These are phyloP conservation scores for Fusarium verticillioides DNA, from an alignment of 2,329 filamentous ascomycete species.

Conservation along the genomic window DNA sequence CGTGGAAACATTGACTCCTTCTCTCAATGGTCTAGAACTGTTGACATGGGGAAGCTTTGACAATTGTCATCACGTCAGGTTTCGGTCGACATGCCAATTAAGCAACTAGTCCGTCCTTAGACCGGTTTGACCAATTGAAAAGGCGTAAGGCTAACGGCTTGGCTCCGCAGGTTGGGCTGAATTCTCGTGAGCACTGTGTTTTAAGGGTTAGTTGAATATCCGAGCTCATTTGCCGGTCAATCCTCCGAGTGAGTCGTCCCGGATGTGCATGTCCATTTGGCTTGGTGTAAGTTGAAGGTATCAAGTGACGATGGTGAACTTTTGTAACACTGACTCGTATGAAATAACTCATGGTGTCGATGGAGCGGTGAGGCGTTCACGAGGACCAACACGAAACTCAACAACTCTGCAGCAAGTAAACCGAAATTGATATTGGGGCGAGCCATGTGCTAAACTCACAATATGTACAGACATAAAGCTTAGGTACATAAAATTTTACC, in stretches of 20 bases:
- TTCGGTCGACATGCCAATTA: background rate
- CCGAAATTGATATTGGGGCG: background rate
- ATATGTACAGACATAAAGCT: background rate
- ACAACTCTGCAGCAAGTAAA: background rate
- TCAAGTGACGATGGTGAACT: background rate
- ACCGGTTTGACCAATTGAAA: background rate
- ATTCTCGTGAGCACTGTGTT: background rate
- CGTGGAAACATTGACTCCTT: background rate
- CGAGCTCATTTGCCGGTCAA: background rate
- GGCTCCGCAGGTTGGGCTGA: background rate
- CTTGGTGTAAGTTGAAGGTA: background rate
- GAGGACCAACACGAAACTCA: background rate
- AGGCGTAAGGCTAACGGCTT: background rate
- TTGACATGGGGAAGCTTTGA: background rate
- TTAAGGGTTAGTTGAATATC: background rate
- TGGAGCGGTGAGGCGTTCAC: background rate
- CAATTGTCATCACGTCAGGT: background rate
- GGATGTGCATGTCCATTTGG: background rate
- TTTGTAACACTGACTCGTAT: background rate
- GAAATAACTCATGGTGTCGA: background rate
- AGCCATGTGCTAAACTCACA: background rate
- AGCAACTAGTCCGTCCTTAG: background rate
- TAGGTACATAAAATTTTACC: background rate
- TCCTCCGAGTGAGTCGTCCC: background rate
- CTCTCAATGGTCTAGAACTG: background rate